These are phyloP conservation scores for Corynespora cassiicola DNA, from an alignment of 2,329 filamentous ascomycete species.

Conservation along the genomic window DNA sequence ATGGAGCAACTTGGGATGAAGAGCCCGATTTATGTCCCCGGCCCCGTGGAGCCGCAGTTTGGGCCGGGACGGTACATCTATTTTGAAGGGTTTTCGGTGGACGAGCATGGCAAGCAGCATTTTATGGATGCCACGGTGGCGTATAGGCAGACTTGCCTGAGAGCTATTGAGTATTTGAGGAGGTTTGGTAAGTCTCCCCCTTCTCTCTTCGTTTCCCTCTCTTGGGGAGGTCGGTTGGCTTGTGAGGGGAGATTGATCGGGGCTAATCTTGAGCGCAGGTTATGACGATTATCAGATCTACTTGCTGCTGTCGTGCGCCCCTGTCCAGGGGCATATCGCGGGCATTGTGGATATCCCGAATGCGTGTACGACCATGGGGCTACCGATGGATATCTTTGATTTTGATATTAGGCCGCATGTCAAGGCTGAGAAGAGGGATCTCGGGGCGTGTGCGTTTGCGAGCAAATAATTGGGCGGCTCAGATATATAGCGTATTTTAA, in stretches of 20 bases:
- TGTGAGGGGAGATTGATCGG: not conserved
- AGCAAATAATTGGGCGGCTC: conserved; percentile 36
- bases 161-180: conserved; percentile 79
- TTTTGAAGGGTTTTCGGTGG: conserved; percentile 90
- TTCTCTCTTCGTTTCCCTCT: not conserved
- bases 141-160: conserved; percentile 80
- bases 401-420: conserved; percentile 82
- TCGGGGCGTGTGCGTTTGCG: conserved; percentile 74
- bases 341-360: conserved; percentile 91
- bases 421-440: conserved; percentile 66
- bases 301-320: conserved; percentile 82
- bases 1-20: conserved; percentile 77
- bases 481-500: no score
- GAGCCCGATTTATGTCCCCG: conserved; percentile 83
- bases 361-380: conserved; percentile 84
- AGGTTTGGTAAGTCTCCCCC: conserved; percentile 64
- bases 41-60: conserved; percentile 87
- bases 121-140: conserved; percentile 87
- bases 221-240: not conserved
- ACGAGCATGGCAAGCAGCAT: conserved; percentile 87
- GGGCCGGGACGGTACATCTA: conserved; percentile 82
- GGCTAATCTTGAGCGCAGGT: conserved; percentile 29
- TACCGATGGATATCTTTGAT: conserved; percentile 94
- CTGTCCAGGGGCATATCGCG: conserved; percentile 85
- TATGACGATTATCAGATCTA: conserved; percentile 82